Evolutionary conservation across 139 green algal species (phyloP).

Genomic region (Chlorella sp.): DNA sequence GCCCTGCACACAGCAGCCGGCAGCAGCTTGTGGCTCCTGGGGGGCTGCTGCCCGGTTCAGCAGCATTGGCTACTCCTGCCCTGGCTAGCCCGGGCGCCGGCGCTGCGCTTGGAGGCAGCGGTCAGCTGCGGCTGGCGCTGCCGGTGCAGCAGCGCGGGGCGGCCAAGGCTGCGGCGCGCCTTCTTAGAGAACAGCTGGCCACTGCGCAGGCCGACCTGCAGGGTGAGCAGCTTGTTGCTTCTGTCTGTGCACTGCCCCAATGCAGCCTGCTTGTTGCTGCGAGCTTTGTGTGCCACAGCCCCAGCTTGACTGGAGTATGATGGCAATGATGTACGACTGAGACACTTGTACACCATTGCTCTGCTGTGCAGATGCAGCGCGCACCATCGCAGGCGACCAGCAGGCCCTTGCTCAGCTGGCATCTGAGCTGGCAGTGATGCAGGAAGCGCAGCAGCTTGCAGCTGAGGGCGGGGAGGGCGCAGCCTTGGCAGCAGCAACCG

Average conservation of each 20-base stretch:
- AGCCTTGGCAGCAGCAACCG: not conserved
- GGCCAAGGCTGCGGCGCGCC: constrained; percentile 47
- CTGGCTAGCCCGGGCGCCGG: not conserved
- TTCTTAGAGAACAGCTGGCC: constrained; percentile 41
- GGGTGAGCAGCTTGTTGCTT: not conserved
- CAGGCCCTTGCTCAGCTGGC: constrained; percentile 33
- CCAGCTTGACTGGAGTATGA: no score
- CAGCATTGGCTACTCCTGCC: not conserved
- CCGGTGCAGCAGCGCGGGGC: constrained; percentile 60
- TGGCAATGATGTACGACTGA: no score
- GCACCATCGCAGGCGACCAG: constrained; percentile 26
- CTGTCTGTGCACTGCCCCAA: not conserved
- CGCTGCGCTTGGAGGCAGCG: not conserved
- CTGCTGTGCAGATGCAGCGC: constrained; percentile 19
- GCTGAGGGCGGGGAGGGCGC: not conserved
- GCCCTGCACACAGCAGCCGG: not conserved
- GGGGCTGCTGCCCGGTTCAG: not conserved
- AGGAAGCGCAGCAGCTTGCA: constrained; percentile 5
- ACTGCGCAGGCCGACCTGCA: constrained; percentile 14
- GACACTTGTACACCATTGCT: no score
- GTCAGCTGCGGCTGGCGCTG: constrained; percentile 61
- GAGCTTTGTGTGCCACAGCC: not conserved
- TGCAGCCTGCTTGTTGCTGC: no score
- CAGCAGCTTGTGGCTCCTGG: not conserved
- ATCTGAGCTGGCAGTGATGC: not conserved